Base-by-base conservation (phyloP, 305 asterid species). In the Solanum hybrid region DNA sequence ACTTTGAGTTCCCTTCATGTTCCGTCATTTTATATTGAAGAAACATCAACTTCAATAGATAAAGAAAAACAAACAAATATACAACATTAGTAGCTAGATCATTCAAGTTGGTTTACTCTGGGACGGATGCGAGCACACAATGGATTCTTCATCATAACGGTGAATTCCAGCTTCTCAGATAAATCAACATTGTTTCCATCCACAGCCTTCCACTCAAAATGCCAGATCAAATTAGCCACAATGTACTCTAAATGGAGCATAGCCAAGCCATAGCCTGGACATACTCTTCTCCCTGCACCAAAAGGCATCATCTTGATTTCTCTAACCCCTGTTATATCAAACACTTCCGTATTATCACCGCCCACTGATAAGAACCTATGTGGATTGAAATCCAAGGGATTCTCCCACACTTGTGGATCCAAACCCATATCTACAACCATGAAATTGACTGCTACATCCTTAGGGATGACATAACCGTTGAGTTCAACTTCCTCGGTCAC, bases 391-490 rank as follows among this genome's bases (percentile, higher is more conserved):
- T 95, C 96, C 98, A 96, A 92, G 5, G 99, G 98, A 74, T 94
- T 92, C 90, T 93, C 94, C 99, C 99, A 97, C 86, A 97, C 96
- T 71, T 91, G 67, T 4, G 95, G 95, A 75, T 97, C 98, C 99
- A 95, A 94, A 11, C 95, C 95, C 95, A 97, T 90, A n/a, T 97
- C 98, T 1, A 95, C 97, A 89, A 96, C 95, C 98, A 94, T 93
- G 92, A 96, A 94, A 87, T 95, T 97, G 93, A 97, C 94, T 1
- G 84, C 18, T 3, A 94, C 77, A 6, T 93, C 89, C 86, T 93
- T 93, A 4, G 98, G 97, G 51, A 97, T 83, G 42, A 36, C 73
- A 57, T 94, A 94, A 6, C 95, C 95, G 0, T 90, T 95, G 91
- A 97, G 39, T 39, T 93, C 95, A n/a, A 94, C 95, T 18, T 94